Evolutionary conservation across 2,329 filamentous ascomycete genomes (phyloP).

Genomic region (Penicillium sp.): DNA sequence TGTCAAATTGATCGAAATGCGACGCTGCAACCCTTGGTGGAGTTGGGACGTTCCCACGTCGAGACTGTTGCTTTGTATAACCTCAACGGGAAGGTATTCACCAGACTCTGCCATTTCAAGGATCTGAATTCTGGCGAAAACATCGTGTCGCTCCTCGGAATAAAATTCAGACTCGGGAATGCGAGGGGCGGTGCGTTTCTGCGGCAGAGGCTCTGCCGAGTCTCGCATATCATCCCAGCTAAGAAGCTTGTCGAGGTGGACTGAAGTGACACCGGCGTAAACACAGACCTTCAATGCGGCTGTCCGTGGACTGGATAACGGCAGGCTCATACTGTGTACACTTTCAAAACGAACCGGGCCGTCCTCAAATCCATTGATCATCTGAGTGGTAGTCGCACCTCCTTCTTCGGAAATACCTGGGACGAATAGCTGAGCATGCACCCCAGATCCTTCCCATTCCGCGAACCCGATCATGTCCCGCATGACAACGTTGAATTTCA

Average conservation of each 20-base stretch:
- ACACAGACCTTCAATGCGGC: conserved; percentile 82
- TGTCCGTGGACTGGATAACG: conserved; percentile 72
- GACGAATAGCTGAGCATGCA: conserved; percentile 96
- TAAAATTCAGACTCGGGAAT: conserved; percentile 92
- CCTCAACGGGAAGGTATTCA: conserved; percentile 88
- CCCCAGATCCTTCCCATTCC: conserved; percentile 90
- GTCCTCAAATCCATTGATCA: conserved; percentile 93
- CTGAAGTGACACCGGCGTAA: conserved; percentile 85
- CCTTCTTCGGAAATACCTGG: conserved; percentile 87
- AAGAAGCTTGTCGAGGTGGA: conserved; percentile 94
- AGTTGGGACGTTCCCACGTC: conserved; percentile 92
- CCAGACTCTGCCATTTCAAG: conserved; percentile 90
- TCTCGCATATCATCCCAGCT: conserved; percentile 99
- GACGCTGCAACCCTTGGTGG: conserved; percentile 89
- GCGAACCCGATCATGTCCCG: conserved; percentile 93
- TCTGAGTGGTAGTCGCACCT: conserved; percentile 90
- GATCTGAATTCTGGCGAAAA: conserved; percentile 84
- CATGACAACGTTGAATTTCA: conserved; percentile 99
- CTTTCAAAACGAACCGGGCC: conserved; percentile 92
- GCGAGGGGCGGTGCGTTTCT: conserved; percentile 64
- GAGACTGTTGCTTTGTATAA: conserved; percentile 79
- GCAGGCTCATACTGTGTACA: conserved; percentile 96
- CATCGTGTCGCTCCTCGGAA: conserved; percentile 88
- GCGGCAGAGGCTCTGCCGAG: conserved; percentile 56
- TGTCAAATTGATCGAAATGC: conserved; percentile 83